These are phyloP conservation scores for Ophiostoma fasciatum DNA, from an alignment of 2,329 filamentous ascomycete genomes.

Conservation along the genomic window DNA sequence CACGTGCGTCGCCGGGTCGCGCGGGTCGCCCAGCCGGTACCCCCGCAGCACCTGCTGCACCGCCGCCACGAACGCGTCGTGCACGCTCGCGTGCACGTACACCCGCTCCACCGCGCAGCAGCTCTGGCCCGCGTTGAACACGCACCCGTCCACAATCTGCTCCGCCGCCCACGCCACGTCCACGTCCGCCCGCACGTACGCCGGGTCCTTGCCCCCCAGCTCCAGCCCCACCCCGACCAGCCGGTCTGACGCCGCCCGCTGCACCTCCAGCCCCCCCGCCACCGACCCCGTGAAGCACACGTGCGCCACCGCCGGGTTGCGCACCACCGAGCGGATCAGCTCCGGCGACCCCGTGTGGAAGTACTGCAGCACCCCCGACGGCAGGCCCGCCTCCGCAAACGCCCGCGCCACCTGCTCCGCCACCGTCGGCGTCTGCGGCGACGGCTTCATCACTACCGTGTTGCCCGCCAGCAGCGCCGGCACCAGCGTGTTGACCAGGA, in stretches of 20 bases:
- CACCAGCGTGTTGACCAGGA: constrained; percentile 81
- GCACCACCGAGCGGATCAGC: constrained; percentile 64
- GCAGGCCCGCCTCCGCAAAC: constrained; percentile 69
- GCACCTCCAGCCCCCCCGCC: constrained; percentile 71
- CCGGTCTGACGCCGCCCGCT: constrained; percentile 69
- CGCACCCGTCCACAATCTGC: constrained; percentile 87
- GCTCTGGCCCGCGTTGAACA: constrained; percentile 98
- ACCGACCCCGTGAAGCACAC: constrained; percentile 94
- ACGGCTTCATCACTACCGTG: constrained; percentile 85
- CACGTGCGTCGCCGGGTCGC: constrained; percentile 62
- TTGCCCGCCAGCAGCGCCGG: constrained; percentile 86
- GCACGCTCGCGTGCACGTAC: constrained; percentile 74
- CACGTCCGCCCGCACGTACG: constrained; percentile 74
- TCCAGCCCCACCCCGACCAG: constrained; percentile 80
- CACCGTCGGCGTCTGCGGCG: constrained; percentile 85
- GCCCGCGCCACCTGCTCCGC: constrained; percentile 68
- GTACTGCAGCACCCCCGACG: constrained; percentile 72
- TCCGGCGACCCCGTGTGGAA: constrained; percentile 75
- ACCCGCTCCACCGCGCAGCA: constrained; percentile 88
- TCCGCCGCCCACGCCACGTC: constrained; percentile 83
- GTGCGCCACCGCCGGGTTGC: constrained; percentile 59
- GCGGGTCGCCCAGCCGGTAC: constrained; percentile 82
- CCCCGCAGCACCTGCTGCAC: constrained; percentile 65
- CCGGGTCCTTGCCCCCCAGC: constrained; percentile 88
- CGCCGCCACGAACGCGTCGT: constrained; percentile 68